These are phyloP conservation scores for Blastomyces gilchristii DNA, from an alignment of 2,329 filamentous ascomycete genomes.

Conservation along the genomic window DNA sequence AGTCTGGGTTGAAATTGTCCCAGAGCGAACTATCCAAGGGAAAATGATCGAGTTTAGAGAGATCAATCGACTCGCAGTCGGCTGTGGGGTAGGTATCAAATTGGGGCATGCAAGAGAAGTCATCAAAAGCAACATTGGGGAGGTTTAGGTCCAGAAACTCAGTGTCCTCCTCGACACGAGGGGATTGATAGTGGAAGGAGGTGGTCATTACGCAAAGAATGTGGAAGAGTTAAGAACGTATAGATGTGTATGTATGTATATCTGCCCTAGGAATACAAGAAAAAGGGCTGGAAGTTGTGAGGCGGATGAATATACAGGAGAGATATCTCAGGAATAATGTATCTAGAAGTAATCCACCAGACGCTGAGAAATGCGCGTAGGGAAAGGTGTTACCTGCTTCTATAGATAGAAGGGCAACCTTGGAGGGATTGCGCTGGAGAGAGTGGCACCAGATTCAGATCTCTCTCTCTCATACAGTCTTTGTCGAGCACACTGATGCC, in stretches of 20 bases:
- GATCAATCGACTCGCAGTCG: not conserved
- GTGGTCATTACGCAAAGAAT: conserved; percentile 1
- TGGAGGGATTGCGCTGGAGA: not conserved
- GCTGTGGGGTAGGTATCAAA: not conserved
- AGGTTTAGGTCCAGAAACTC: not conserved
- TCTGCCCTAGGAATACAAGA: not conserved
- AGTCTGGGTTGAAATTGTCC: not conserved
- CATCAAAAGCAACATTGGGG: not conserved
- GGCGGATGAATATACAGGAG: not conserved
- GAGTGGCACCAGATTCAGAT: not conserved
- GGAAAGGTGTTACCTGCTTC: not conserved
- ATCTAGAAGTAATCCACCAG: not conserved
- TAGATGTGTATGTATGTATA: not conserved
- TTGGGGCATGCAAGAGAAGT: not conserved
- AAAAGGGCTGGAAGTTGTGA: not conserved
- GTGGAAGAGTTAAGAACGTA: not conserved
- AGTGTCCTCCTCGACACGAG: not conserved
- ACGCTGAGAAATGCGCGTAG: not conserved
- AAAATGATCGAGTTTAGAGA: not conserved
- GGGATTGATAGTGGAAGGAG: not conserved
- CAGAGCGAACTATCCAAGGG: not conserved
- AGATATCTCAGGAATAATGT: not conserved
- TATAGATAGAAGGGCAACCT: not conserved
- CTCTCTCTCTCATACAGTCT: not conserved
- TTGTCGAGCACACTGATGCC: not conserved